Evolutionary conservation across 441 rosid genomes (phyloP), one percentile per base, ranked within the genome.

Genomic region (Aleurites moluccanus): DNA sequence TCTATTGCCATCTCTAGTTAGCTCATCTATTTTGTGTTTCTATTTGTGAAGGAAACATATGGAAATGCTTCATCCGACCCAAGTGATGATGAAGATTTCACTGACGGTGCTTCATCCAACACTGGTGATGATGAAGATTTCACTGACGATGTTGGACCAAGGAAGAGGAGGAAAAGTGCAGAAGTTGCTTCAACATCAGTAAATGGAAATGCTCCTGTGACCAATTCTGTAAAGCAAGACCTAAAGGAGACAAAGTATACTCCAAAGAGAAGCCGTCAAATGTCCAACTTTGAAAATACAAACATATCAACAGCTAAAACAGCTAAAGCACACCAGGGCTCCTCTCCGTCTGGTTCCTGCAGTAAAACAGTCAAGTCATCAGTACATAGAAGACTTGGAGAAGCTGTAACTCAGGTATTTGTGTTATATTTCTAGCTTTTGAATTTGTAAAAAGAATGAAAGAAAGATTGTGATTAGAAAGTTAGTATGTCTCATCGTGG

Each of bases 121-220:
- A 87, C 97, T 14, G 86, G 92, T 80, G 92, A 88, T 64, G 97
- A 91, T 85, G 94, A 91, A 73, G 91, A 88, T 72, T 92, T 88
- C 85, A 73, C 69, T 67, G 86, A 82, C 64, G 64, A 76, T 16
- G 77, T 72, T 76, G 69, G 73, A 13, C 78, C 86, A 77, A 80
- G 74, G 76, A 80, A 75, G 83, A 82, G 65, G 81, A 82, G 75
- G 81, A 82, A 77, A 68, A 69, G 73, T 63, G 69, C 76, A 68
- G 74, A 81, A 13, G 77, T 9, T 56, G 75, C 74, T 64, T 67
- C 62, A 0, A 80, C n/a, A 62, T 73, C 87, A 38, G 76, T 55
- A 50, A 82, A 88, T 75, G 91, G 85, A 78, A 75, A 63, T 69
- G 72, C 61, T 74, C n/a, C 49, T 68, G 59, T 49, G 67, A 52